A percentile compares a stretch with the other conserved stretches of the same genome.
Evolutionary conservation across 2,329 filamentous ascomycete genomes (phyloP).

Genomic region (Cylindrodendrum hubeiense): DNA sequence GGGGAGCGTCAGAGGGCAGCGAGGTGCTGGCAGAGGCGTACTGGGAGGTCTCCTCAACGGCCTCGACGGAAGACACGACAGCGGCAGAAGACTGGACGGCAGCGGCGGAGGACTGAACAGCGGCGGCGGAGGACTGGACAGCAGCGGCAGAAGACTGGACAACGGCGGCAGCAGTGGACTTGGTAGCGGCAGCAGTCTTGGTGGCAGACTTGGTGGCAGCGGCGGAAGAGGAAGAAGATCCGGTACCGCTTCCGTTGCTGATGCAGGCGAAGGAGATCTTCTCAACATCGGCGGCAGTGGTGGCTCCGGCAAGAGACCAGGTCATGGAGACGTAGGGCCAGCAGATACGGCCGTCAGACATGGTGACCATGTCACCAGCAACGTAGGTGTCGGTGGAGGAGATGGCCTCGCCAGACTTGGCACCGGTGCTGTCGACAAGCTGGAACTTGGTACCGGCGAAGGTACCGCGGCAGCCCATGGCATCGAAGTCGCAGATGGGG

Average conservation of each 20-base stretch:
- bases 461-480: conserved; percentile 70
- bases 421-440: conserved; percentile 63
- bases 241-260: conserved; percentile 29
- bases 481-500: conserved; percentile 66
- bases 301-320: conserved; percentile 54
- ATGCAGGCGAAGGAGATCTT: conserved; percentile 68
- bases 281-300: conserved; percentile 42
- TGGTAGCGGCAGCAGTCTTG: conserved; percentile 7
- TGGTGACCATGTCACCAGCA: conserved; percentile 72
- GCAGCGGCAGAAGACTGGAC: neutral
- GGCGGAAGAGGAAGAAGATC: conserved; percentile 15
- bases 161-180: neutral
- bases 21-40: conserved; percentile 4
- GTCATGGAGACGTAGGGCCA: conserved; percentile 71
- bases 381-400: conserved; percentile 67
- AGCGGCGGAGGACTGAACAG: neutral
- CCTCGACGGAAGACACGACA: conserved; percentile 17
- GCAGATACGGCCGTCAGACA: conserved; percentile 69
- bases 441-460: conserved; percentile 72
- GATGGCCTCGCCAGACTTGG: conserved; percentile 63
- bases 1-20: conserved; percentile 32
- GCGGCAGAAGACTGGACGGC: neutral
- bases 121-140: neutral
- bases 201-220: conserved; percentile 23
- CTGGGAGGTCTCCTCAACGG: conserved; percentile 24